Conservation (phyloP, 2,329 filamentous ascomycete species). For the Coniochaeta hoffmannii region DNA sequence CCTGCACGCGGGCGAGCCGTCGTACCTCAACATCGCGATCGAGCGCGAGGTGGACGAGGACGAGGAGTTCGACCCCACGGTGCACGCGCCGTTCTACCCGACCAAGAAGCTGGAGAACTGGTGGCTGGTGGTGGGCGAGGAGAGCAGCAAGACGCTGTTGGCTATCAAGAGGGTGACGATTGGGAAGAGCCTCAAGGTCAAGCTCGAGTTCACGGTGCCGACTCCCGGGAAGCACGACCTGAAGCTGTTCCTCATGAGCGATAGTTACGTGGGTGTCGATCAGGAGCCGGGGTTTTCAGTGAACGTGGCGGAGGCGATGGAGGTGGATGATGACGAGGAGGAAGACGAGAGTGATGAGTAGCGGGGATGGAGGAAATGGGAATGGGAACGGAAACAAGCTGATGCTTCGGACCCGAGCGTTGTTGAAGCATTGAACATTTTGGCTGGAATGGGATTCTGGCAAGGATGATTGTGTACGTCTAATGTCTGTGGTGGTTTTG, state of each 20-base stretch:
- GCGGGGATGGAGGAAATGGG: not conserved
- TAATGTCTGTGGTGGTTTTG: not conserved
- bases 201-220: constrained; percentile 82
- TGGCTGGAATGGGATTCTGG: not conserved
- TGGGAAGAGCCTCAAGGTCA: constrained; percentile 66
- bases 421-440: not conserved
- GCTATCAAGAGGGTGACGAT: constrained; percentile 95
- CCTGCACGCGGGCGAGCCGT: constrained; percentile 71
- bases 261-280: constrained; percentile 94
- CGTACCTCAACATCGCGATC: constrained; percentile 77
- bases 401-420: not conserved
- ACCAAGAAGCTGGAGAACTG: constrained; percentile 91
- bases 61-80: constrained; percentile 67
- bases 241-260: constrained; percentile 92
- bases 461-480: not conserved
- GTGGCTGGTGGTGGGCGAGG: constrained; percentile 96
- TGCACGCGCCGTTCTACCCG: constrained; percentile 94
- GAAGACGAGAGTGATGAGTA: constrained; percentile 48
- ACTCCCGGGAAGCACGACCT: constrained; percentile 77
- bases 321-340: constrained; percentile 83
- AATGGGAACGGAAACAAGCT: too few relatives aligned
- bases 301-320: constrained; percentile 84
- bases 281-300: constrained; percentile 88
- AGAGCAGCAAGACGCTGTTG: constrained; percentile 77
- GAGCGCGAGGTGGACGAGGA: constrained; percentile 73